phyloP scores from a whole-genome alignment of 1,139 yeast species.

The Pneumocystis jirovecii region DNA sequence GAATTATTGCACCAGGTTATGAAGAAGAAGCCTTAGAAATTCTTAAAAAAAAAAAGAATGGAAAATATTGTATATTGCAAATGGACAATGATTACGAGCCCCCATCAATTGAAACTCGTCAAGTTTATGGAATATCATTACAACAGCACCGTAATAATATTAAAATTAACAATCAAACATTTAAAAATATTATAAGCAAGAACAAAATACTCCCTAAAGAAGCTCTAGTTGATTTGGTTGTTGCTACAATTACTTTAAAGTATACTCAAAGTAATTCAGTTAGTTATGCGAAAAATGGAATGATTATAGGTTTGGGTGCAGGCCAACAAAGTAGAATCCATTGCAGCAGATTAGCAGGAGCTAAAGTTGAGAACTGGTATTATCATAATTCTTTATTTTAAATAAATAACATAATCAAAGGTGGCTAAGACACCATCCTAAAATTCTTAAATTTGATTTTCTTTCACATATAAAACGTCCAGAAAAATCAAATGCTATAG shows the following conservation, averaged over 20 bases:
- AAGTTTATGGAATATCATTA: slow-evolving; percentile 85
- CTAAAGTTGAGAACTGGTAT: slow-evolving; percentile 91
- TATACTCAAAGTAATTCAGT: slow-evolving; percentile 97
- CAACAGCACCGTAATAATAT: slow-evolving; percentile 98
- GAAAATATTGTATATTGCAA: slow-evolving; percentile 76
- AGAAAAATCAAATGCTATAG: slow-evolving; percentile 95
- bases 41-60: slow-evolving; percentile 83
- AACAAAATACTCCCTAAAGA: slow-evolving; percentile 81
- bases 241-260: slow-evolving; percentile 91
- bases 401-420: background rate
- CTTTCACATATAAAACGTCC: slow-evolving; percentile 97
- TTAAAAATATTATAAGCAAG: slow-evolving; percentile 78
- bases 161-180: slow-evolving; percentile 70
- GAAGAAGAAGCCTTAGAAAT: slow-evolving; percentile 82
- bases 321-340: slow-evolving; percentile 99
- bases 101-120: slow-evolving; percentile 69
- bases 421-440: slow-evolving; percentile 97
- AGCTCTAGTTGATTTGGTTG: slow-evolving; percentile 83
- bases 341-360: slow-evolving; percentile 98
- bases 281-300: slow-evolving; percentile 95
- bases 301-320: slow-evolving; percentile 97
- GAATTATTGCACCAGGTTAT: slow-evolving; percentile 96
- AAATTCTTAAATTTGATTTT: slow-evolving; percentile 85
- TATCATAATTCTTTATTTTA: background rate
- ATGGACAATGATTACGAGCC: slow-evolving; percentile 91